Evolutionary conservation across 148 eudicot genomes (phyloP).

Genomic region (Nepenthes gracilis): DNA sequence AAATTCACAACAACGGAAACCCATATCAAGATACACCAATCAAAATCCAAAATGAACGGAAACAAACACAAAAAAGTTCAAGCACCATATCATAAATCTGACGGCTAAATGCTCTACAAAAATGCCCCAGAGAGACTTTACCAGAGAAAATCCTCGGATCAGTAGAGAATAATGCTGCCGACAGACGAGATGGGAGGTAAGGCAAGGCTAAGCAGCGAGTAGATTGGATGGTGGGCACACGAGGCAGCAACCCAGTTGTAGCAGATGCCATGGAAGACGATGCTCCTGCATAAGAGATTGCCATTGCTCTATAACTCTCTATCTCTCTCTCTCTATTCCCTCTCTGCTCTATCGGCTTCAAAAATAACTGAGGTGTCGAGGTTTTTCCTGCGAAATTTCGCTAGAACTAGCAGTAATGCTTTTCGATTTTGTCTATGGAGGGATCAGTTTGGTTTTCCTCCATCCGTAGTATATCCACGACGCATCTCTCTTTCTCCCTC

Average conservation of each 20-base stretch:
- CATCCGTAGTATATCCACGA: constrained; percentile 20
- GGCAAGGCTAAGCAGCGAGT: constrained; percentile 48
- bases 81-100: background rate
- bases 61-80: background rate
- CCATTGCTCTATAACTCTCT: constrained; percentile 13
- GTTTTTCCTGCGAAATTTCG: background rate
- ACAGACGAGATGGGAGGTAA: constrained; percentile 34
- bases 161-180: constrained; percentile 17
- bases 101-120: constrained; percentile 17
- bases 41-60: background rate
- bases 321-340: too few relatives aligned
- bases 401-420: background rate
- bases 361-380: background rate
- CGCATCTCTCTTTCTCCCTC: too few relatives aligned
- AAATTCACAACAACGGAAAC: too few relatives aligned
- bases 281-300: constrained; percentile 29
- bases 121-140: constrained; percentile 24
- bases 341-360: too few relatives aligned
- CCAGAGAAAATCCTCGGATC: constrained; percentile 36
- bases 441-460: constrained; percentile 14
- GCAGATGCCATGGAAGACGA: constrained; percentile 73
- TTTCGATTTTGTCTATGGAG: background rate
- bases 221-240: constrained; percentile 25
- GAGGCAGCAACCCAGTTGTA: constrained; percentile 54
- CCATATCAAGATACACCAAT: too few relatives aligned